These are phyloP conservation scores for Tylopilus balloui DNA, from an alignment of 768 basidiomycete genomes.

Conservation along the genomic window DNA sequence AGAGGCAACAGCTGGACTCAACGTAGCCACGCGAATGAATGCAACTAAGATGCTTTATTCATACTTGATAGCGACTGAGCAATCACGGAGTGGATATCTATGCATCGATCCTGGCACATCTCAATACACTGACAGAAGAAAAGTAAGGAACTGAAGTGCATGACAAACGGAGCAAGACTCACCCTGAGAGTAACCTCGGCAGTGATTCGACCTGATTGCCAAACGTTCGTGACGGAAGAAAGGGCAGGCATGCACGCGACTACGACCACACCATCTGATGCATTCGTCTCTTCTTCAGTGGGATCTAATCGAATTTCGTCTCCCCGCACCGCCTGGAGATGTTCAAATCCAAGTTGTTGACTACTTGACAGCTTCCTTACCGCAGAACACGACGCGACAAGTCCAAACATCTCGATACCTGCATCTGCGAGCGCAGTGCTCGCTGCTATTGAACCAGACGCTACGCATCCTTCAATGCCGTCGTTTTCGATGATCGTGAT, in stretches of 20 bases:
- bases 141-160: not conserved
- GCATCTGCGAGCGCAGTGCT: conserved; percentile 90
- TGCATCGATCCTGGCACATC: conserved; percentile 63
- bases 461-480: conserved; percentile 83
- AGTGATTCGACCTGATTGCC: conserved; percentile 72
- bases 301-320: conserved; percentile 77
- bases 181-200: conserved; percentile 54
- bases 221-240: conserved; percentile 75
- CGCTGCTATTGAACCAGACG: conserved; percentile 81
- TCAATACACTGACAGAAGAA: conserved; percentile 55
- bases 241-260: conserved; percentile 88
- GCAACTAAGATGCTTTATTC: conserved; percentile 10
- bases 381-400: conserved; percentile 80
- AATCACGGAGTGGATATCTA: conserved; percentile 71
- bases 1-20: not conserved
- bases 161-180: conserved; percentile 29
- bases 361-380: conserved; percentile 38
- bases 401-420: conserved; percentile 85
- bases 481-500: conserved; percentile 90
- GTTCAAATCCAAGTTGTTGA: conserved; percentile 3
- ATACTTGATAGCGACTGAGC: conserved; percentile 57
- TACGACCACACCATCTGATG: conserved; percentile 63
- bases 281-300: conserved; percentile 56
- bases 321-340: conserved; percentile 49
- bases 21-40: not conserved